Evolutionary conservation across 2,329 filamentous ascomycete genomes (phyloP), one percentile per base, ranked within the genome.

Genomic region (Epichloe glyceriae): DNA sequence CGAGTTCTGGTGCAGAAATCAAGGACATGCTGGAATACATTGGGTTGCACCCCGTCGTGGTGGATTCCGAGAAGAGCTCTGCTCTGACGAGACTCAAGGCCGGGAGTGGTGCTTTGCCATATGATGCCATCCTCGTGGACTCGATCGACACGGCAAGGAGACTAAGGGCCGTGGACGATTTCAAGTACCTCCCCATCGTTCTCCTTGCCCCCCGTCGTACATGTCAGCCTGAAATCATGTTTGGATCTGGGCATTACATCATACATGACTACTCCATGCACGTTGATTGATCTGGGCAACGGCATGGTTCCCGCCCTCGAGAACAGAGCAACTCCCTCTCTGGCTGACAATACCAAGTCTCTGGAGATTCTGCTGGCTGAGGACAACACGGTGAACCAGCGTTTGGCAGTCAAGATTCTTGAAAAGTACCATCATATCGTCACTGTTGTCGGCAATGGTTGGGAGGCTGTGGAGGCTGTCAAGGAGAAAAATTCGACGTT

Each of bases 151-250:
- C 88, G 4, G 93, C 91, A n/a, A 78, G 88, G 55, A 80, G 83
- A 57, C 72, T 97, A 51, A 82, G 93, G 56, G 84, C 86, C 11
- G 85, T 93, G 48, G 91, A 96, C 62, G 88, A 94, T 64, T 95
- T 96, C 76, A 96, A 96, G 72, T 97, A 96, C 64, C 88, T 96
- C 44, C 93, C 93, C 2, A 90, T 98, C 57, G 91, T 98, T 42
- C 79, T 97, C 54, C 72, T 97, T 44, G 93, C 89, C 43, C 43
- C 89, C 91, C 0, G 75, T 88, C 37, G 89, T 97, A 12, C 87
- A 90, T 54, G 88, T 97, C 58, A 94, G 83, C 66, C 76, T 98
- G 59, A 95, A 95, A 71, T 93, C 88, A 3, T 93, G 91, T 52
- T 73, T 97, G 53, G 93, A 97, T 65, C 78, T 97, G 56, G 91